Base-by-base conservation (phyloP, 73 alveolate genomes). In the Paramecium sexaurelia region DNA sequence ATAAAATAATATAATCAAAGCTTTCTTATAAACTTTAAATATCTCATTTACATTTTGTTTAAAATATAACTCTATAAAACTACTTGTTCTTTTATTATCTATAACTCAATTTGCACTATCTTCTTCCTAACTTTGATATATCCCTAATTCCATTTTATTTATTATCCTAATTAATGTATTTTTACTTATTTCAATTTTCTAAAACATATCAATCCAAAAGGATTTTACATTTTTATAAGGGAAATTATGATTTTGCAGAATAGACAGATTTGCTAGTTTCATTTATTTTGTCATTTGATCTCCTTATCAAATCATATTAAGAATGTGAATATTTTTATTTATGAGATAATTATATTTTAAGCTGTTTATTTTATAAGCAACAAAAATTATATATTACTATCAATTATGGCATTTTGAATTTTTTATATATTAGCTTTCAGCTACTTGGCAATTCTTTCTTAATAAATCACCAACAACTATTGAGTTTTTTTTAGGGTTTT, bases 381-480 rank as follows among this genome's bases (percentile, higher is more conserved):
- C 19, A 51, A 17, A 51, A 51, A 17, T 17, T 20, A 51, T 51
- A n/a, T 51, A 17, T 26, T 61, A 61, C 43, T 61, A 61, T 61
- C 83, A 61, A 61, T 61, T 61, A 32, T 61, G 83, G 47, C 61
- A 71, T 35, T 71, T 71, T 13, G 86, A 71, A 35, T 32, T 33
- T 40, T 71, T 35, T 35, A 71, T 27, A 71, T 71, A 71, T 36
- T 71, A 37, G 22, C 86, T 71, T 71, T 71, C 86, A 3, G 56
- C 56, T 0, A 71, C 86, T 37, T 71, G 22, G 15, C 56, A 71
- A 37, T 71, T 71, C 43, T 71, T 71, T 71, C 36, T 71, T 19
- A 71, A 36, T 22, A 71, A 37, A 71, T 71, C 86, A 13, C 86
- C 86, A 71, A 71, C 86, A 4, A 71, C 55, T 9, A 71, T 36